phyloP scores from a whole-genome alignment of 2,329 filamentous ascomycete species.

The Curvularia sp. region DNA sequence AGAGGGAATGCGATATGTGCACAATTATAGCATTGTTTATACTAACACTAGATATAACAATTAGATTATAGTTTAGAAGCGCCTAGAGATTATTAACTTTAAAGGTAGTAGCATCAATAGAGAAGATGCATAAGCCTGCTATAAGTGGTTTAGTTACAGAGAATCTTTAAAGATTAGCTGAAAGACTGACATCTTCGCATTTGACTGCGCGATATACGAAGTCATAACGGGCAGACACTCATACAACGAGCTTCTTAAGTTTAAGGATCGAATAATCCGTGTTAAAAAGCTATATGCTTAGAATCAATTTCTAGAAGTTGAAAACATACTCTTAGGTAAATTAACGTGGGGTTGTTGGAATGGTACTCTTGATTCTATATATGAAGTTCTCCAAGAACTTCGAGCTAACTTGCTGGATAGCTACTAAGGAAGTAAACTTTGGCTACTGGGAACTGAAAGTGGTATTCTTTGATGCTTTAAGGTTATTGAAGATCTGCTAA shows the following conservation, averaged over 20 bases:
- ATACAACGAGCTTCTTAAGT: slow-evolving; percentile 12
- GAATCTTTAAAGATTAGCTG: slow-evolving; percentile 10
- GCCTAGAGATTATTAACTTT: slow-evolving; percentile 9
- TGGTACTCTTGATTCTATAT: neutral
- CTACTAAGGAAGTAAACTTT: no score
- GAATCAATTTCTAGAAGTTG: neutral
- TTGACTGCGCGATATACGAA: slow-evolving; percentile 23
- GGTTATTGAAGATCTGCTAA: no score
- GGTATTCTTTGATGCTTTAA: no score
- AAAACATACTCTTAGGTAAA: neutral
- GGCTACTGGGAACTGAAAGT: no score
- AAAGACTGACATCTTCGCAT: slow-evolving; percentile 26
- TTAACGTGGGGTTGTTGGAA: neutral
- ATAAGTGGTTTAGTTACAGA: slow-evolving; percentile 24
- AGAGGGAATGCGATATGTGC: slow-evolving; percentile 17
- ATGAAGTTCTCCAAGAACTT: neutral
- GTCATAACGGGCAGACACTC: slow-evolving; percentile 9
- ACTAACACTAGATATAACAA: slow-evolving; percentile 16
- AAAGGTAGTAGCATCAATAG: slow-evolving; percentile 23
- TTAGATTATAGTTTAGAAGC: slow-evolving; percentile 15
- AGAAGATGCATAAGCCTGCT: slow-evolving; percentile 23
- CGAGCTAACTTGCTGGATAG: no score
- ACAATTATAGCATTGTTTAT: slow-evolving; percentile 6
- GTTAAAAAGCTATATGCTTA: slow-evolving; percentile 6
- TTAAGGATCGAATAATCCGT: neutral